These are phyloP conservation scores for Pouteria glomerata DNA, from an alignment of 148 eudicot genomes.

Conservation along the genomic window DNA sequence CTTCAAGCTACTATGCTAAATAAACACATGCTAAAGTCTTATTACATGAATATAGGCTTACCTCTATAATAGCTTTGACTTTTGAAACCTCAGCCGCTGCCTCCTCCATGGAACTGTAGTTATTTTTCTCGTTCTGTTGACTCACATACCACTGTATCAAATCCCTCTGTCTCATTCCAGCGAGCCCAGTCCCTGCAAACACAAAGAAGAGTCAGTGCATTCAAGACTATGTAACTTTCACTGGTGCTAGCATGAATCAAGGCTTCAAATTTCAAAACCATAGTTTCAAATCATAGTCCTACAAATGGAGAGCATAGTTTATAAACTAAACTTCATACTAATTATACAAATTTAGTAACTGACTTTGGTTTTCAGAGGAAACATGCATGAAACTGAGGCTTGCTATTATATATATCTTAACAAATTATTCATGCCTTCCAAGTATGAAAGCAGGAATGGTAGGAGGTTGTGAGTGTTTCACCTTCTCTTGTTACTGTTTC, in stretches of 20 bases:
- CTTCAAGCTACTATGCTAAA: background rate
- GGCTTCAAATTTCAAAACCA: background rate
- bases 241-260: background rate
- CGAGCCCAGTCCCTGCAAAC: slow-evolving; percentile 55
- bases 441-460: background rate
- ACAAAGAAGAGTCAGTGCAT: background rate
- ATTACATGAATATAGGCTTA: slow-evolving; percentile 4
- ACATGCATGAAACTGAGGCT: background rate
- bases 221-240: background rate
- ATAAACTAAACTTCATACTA: background rate
- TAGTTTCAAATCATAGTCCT: background rate
- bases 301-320: background rate
- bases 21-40: background rate
- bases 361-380: background rate
- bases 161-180: slow-evolving; percentile 91
- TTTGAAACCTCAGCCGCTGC: slow-evolving; percentile 59
- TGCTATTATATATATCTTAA: background rate
- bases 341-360: background rate
- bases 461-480: slow-evolving; percentile 10
- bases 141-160: slow-evolving; percentile 77
- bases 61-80: slow-evolving; percentile 91
- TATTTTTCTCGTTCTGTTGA: slow-evolving; percentile 73
- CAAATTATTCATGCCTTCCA: background rate
- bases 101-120: slow-evolving; percentile 63
- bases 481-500: slow-evolving; percentile 65